A percentile compares a stretch with the other conserved stretches of the same genome.
Conservation (phyloP, 163 green algal species). For the Chlamydomonas reinhardtii region DNA sequence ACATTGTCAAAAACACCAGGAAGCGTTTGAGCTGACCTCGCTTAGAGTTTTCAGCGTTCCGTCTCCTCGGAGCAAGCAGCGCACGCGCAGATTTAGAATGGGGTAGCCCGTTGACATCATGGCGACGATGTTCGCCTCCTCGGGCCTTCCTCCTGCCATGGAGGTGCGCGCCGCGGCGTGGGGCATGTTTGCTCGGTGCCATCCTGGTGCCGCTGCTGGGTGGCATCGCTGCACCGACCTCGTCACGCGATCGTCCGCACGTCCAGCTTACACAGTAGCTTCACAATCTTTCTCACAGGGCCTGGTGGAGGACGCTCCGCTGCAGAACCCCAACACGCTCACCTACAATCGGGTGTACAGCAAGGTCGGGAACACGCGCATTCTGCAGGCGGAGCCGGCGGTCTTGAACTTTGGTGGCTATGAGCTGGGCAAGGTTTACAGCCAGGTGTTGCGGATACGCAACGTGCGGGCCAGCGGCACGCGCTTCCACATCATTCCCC, state of each 20-base stretch:
- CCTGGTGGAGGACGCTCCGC: constrained; percentile 60
- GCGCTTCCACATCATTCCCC: constrained; percentile 69
- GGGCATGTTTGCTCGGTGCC: background rate
- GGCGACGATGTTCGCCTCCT: constrained; percentile 33
- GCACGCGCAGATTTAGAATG: background rate
- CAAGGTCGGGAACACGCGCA: constrained; percentile 51
- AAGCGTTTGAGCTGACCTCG: too few species aligned
- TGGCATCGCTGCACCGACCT: too few species aligned
- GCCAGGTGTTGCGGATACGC: constrained; percentile 56
- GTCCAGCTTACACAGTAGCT: too few species aligned
- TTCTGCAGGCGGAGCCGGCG: constrained; percentile 54
- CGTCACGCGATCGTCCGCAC: too few species aligned
- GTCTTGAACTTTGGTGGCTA: constrained; percentile 75
- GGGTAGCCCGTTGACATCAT: background rate
- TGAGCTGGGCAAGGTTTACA: constrained; percentile 55
- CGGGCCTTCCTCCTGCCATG: constrained; percentile 40
- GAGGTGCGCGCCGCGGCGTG: constrained; percentile 1
- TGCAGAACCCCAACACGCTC: constrained; percentile 61
- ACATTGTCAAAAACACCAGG: too few species aligned
- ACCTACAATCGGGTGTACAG: constrained; percentile 62
- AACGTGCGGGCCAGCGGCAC: constrained; percentile 61
- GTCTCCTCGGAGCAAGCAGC: constrained; percentile 12
- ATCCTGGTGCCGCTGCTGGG: background rate
- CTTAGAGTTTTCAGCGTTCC: too few species aligned
- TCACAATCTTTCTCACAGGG: too few species aligned